Conservation (phyloP, 371 early-diverging fungal species). For the Rhizopus stolonifer region DNA sequence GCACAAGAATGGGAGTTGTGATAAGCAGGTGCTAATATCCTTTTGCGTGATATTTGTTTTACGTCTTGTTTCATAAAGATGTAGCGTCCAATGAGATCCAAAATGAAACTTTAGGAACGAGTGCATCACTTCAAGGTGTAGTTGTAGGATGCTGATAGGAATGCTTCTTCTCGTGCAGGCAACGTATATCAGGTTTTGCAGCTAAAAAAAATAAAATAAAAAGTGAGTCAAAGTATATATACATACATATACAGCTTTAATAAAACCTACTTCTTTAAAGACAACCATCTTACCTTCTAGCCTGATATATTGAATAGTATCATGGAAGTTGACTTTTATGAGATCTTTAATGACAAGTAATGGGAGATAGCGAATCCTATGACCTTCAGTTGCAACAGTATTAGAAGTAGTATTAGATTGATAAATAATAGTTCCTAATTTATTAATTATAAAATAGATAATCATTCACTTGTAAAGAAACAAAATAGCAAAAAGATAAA, state of each 20-base stretch:
- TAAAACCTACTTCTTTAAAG: conserved; percentile 42
- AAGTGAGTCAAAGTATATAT: background rate
- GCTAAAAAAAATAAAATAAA: conserved; percentile 11
- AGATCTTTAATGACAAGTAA: conserved; percentile 47
- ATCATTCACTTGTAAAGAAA: conserved; percentile 22
- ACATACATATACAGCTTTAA: too few relatives aligned
- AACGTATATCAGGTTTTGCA: conserved; percentile 31
- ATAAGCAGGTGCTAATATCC: conserved; percentile 21
- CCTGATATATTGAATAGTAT: conserved; percentile 40
- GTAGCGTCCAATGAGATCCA: conserved; percentile 43
- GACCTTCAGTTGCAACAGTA: conserved; percentile 20
- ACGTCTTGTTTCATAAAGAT: conserved; percentile 18
- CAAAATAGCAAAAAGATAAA: background rate
- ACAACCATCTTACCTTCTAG: conserved; percentile 32
- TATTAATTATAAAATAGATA: conserved; percentile 39
- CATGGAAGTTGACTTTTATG: conserved; percentile 39
- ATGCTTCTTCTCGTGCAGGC: conserved; percentile 31
- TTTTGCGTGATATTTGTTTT: conserved; percentile 9
- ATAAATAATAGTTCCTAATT: conserved; percentile 41
- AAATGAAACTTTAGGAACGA: conserved; percentile 38
- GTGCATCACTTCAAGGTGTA: conserved; percentile 38
- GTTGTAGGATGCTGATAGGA: conserved; percentile 31
- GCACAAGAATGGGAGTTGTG: conserved; percentile 27
- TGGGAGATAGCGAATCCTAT: conserved; percentile 41
- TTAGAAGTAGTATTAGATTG: conserved; percentile 21